Evolutionary conservation across 2,329 filamentous ascomycete species (phyloP), one percentile per base, ranked within the genome.

Genomic region (Alternaria ethzedia): DNA sequence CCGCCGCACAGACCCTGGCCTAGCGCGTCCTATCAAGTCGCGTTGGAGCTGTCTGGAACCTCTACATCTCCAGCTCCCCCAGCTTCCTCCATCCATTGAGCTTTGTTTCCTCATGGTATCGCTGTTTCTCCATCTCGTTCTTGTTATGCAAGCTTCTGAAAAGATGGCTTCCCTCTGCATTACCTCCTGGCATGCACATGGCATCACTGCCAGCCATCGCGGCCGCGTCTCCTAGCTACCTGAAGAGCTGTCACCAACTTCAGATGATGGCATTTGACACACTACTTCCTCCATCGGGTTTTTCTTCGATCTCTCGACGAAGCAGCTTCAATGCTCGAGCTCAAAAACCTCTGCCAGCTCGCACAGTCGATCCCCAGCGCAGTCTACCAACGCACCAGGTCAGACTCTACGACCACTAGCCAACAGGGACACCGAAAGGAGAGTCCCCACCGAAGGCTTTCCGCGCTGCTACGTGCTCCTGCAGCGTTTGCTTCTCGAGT

Each of bases 21-120:
- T 73, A 74, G 71, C 69, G 72, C 62, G 62, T 66, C 68, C 69
- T 68, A 68, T 71, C 61, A 69, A 51, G 28, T 61, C 58, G 58
- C 54, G 52, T 57, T 56, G 59, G 63, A 69, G 50, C 59, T 63
- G 61, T 59, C 59, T 69, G 62, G 55, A 41, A 57, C 57, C 59
- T 55, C 54, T 54, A 59, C 54, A 36, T 46, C 15, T 49, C 44
- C 43, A 32, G 25, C 52, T 49, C 23, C 49, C 45, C 32, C 59
- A 44, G 36, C 20, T 25, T 58, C 45, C 20, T 55, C 52, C 25
- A 21, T 30, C 25, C 45, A 47, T 32, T 41, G 43, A 50, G 36
- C 57, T 52, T 13, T 51, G 36, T n/a, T 52, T 6, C 10, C 21
- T 25, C 49, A 12, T 47, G 23, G 41, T 30, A 6, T 52, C 20